Percentiles rank a stretch among this genome's conserved stretches.
Conservation (phyloP, 2,329 filamentous ascomycete genomes). For the Sporothrix protearum region DNA sequence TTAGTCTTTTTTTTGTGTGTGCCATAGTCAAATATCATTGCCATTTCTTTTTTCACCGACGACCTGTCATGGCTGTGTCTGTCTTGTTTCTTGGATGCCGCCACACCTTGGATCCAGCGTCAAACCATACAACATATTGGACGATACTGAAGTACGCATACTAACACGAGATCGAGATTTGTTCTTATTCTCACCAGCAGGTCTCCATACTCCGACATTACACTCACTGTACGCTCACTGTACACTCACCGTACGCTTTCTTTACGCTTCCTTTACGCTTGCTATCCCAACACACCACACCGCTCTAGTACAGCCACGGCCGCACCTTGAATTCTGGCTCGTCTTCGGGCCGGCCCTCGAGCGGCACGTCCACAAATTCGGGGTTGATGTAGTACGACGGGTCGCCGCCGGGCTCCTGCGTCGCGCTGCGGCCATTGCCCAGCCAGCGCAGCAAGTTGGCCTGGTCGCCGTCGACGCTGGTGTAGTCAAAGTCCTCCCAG, state of each 20-base stretch:
- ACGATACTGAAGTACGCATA: too few species aligned
- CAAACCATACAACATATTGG: too few species aligned
- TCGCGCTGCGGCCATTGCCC: slow-evolving; percentile 43
- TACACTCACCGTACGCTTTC: neutral
- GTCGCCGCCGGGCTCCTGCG: slow-evolving; percentile 37
- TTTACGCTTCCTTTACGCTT: too few species aligned
- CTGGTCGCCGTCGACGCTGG: slow-evolving; percentile 31
- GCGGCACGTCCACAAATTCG: slow-evolving; percentile 39
- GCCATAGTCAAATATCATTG: slow-evolving; percentile 30
- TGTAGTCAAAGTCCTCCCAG: slow-evolving; percentile 48
- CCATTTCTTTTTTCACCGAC: neutral
- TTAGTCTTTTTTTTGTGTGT: slow-evolving; percentile 26
- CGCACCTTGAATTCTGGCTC: slow-evolving; percentile 36
- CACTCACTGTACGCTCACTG: too few species aligned
- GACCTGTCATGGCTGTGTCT: neutral
- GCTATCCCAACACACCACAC: neutral
- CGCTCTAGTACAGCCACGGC: slow-evolving; percentile 36
- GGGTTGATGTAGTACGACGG: slow-evolving; percentile 42
- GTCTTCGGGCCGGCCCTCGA: slow-evolving; percentile 38
- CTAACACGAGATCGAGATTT: neutral
- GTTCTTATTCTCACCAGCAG: neutral
- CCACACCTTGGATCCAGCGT: too few species aligned
- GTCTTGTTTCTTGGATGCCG: neutral
- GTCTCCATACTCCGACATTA: neutral
- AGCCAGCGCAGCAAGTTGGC: slow-evolving; percentile 40